Conservation (phyloP, 1,284 basidiomycete genomes). For the Salmacisia buchloeana region DNA sequence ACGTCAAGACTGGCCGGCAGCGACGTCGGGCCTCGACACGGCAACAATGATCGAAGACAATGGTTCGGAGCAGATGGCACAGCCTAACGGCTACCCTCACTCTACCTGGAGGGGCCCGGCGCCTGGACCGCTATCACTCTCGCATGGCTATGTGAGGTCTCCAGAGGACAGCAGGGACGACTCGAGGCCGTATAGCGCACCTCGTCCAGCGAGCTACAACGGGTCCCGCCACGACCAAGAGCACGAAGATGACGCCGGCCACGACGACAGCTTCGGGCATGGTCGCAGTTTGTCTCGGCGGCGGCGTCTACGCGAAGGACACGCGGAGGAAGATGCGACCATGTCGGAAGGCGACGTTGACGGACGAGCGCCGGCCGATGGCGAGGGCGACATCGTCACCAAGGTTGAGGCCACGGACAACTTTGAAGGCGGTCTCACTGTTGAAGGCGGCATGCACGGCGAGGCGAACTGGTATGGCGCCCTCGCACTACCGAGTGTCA, state of each 20-base stretch:
- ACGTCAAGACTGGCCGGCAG: background rate
- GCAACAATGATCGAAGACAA: background rate
- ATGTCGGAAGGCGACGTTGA: background rate
- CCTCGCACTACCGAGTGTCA: constrained; percentile 42
- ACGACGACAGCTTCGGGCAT: too few relatives aligned
- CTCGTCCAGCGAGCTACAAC: background rate
- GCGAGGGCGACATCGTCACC: background rate
- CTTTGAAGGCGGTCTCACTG: constrained; percentile 39
- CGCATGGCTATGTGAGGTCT: background rate
- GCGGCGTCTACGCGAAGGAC: too few relatives aligned
- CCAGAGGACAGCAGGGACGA: background rate
- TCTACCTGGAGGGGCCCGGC: too few relatives aligned
- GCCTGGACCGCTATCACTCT: background rate
- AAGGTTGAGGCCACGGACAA: background rate
- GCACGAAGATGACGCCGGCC: background rate
- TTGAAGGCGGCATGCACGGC: constrained; percentile 28
- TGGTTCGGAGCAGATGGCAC: too few relatives aligned
- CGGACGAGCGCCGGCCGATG: too few relatives aligned
- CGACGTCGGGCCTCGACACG: background rate
- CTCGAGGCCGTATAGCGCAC: background rate
- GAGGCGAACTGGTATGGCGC: constrained; percentile 38
- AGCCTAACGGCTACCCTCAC: too few relatives aligned
- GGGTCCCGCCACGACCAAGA: background rate
- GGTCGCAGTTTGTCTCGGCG: too few relatives aligned
- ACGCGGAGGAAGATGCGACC: too few relatives aligned